A percentile compares a stretch with the other conserved stretches of the same genome.
Evolutionary conservation across 1,284 basidiomycete genomes (phyloP).

Genomic region (Apiotrichum akiyoshidainum): DNA sequence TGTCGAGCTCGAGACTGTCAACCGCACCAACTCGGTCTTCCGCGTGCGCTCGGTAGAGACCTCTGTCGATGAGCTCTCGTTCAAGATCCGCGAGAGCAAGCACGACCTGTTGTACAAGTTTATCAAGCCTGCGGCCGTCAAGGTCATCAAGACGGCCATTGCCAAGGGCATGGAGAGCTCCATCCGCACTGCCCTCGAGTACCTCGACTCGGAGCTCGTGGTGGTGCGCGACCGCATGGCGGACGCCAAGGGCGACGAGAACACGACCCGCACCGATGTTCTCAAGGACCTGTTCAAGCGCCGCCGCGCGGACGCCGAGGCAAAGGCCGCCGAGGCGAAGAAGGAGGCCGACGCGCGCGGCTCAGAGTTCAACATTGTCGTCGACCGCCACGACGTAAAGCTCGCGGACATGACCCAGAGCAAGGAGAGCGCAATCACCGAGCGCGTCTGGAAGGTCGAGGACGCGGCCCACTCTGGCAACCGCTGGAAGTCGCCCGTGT

Average conservation of each 20-base stretch:
- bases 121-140: slow-evolving; percentile 46
- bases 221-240: slow-evolving; percentile 59
- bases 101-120: slow-evolving; percentile 84
- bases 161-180: slow-evolving; percentile 75
- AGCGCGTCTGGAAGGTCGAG: slow-evolving; percentile 39
- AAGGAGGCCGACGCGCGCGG: background rate
- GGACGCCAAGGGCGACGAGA: slow-evolving; percentile 61
- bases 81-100: slow-evolving; percentile 84
- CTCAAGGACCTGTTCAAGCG: slow-evolving; percentile 63
- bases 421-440: slow-evolving; percentile 21
- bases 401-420: slow-evolving; percentile 36
- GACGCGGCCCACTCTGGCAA: slow-evolving; percentile 35
- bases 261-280: slow-evolving; percentile 57
- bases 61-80: slow-evolving; percentile 73
- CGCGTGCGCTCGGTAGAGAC: slow-evolving; percentile 49
- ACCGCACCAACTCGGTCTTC: slow-evolving; percentile 40
- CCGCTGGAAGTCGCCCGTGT: slow-evolving; percentile 46
- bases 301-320: slow-evolving; percentile 42
- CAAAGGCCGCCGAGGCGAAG: slow-evolving; percentile 7
- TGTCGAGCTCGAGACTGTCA: slow-evolving; percentile 51
- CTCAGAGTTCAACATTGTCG: slow-evolving; percentile 15
- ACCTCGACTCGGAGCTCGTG: slow-evolving; percentile 68
- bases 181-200: slow-evolving; percentile 76
- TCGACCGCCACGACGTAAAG: slow-evolving; percentile 22
- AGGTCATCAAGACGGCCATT: slow-evolving; percentile 86